Base-by-base conservation (phyloP, 768 basidiomycete species). In the Kwoniella dendrophila region DNA sequence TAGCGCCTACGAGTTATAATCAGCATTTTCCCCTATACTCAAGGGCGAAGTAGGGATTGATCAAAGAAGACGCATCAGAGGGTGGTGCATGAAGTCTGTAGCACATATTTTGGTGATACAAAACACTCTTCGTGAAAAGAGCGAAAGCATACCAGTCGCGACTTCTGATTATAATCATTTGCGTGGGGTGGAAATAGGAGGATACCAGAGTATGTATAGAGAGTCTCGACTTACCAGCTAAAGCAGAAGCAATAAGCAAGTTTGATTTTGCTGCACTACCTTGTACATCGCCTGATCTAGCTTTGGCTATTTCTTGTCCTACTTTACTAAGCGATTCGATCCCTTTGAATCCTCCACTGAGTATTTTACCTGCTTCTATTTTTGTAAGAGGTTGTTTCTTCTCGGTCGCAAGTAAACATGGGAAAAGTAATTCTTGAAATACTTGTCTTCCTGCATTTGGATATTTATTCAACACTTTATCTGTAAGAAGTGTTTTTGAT, bases 391-490 rank as follows among this genome's bases (percentile, higher is more conserved):
- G 34, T 30, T 36, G 29, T 1, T 36, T 43, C 53, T 62, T 62
- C 30, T 62, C 60, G 8, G 36, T 45, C 7, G 55, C 30, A 26
- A 63, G 36, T 2, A 63, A 16, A 71, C 86, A 85, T 0, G 91
- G 88, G 72, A 91, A 89, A 56, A 94, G 77, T 0, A 87, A 73
- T 32, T 81, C 78, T 27, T 72, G 54, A 43, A 78, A 69, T 10
- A 77, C 63, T 85, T 80, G 63, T 86, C 84, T 26, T 83, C 74
- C 29, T 79, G 74, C 26, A 77, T 80, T 63, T 8, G 82, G 77
- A 44, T 81, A 63, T 0, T 59, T 48, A 29, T 16, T 20, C 4
- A 47, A 11, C 22, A 55, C 49, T 22, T 57, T 47, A 10, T 56
- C 47, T 5, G 69, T 70, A 29, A 75, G 59, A 59, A 89, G 82